Base-by-base conservation (phyloP, 2,329 filamentous ascomycete species). In the Fusarium domesticum region DNA sequence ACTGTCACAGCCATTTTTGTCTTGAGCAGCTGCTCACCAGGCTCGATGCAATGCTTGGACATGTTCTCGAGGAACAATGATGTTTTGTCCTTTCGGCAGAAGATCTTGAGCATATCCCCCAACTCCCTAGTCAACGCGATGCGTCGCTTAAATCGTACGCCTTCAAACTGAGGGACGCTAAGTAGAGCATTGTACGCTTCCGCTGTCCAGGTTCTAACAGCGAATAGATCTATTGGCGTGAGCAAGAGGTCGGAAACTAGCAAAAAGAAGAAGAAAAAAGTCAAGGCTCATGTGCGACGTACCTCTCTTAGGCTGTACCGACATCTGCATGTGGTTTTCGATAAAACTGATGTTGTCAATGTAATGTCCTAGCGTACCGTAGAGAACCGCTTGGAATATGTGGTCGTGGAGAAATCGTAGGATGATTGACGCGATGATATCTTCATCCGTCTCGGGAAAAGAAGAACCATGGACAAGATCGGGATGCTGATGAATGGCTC, bases 281-380 rank as follows among this genome's bases (percentile, higher is more conserved):
- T 6, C 18, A 3, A 4, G 7, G 4, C 23, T 34, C 20, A 11
- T 6, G n/a, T 3, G 20, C 6, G 6, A 18, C 42, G 31, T 51
- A 68, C 67, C 66, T 66, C 68, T 53, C 44, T 66, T 69, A 5
- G 67, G 68, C 42, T 67, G 59, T 10, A 65, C 63, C 18, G 61
- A 56, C 25, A 49, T 60, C 43, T 64, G 63, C 63, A 70, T 65
- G 5, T 58, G 53, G 6, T 45, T 57, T 47, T 70, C 65, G 12
- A 70, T 53, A n/a, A 59, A 63, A 40, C 48, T 57, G n/a, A 70
- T 47, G 4, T 59, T 41, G 31, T 62, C 58, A 4, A 62, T 60
- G 14, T 56, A 50, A 6, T 45, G 35, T 0, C 51, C 39, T 4
- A 57, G 39, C 7, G 50, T 38, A 4, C 62, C 63, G 37, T 64